phyloP scores from a whole-genome alignment of 1,284 basidiomycete species.

The Wallemia ichthyophaga region DNA sequence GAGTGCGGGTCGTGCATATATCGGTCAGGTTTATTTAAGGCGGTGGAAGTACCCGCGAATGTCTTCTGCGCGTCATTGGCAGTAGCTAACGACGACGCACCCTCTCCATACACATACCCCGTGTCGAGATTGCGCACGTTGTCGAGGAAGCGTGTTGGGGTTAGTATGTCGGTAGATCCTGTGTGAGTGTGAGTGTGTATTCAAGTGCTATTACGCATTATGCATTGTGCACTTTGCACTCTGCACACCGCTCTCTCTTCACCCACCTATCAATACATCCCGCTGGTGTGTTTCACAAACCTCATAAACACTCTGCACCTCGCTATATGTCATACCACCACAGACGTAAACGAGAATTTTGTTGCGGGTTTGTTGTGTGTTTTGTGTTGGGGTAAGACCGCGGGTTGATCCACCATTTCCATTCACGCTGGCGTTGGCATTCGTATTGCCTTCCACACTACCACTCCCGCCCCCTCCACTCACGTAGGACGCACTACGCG shows the following conservation, averaged over 20 bases:
- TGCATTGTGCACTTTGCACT: no score
- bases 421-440: slow-evolving; percentile 1
- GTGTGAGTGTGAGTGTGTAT: not conserved
- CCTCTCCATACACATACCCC: not conserved
- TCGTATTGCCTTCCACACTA: no score
- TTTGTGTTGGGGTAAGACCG: no score
- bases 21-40: not conserved
- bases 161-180: not conserved
- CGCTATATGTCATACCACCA: slow-evolving; percentile 87
- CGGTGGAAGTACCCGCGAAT: not conserved
- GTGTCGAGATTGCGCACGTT: not conserved
- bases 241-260: no score
- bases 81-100: not conserved
- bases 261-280: slow-evolving; percentile 66
- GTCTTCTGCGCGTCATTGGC: not conserved
- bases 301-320: slow-evolving; percentile 64
- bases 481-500: slow-evolving; percentile 11
- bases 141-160: not conserved
- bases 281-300: slow-evolving; percentile 37
- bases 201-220: no score
- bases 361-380: no score
- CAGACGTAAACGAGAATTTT: slow-evolving; percentile 76
- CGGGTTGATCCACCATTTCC: no score
- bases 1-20: not conserved
- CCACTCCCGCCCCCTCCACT: no score